These are phyloP conservation scores for Penicillium sp. DNA, from an alignment of 2,329 filamentous ascomycete genomes.

Conservation along the genomic window DNA sequence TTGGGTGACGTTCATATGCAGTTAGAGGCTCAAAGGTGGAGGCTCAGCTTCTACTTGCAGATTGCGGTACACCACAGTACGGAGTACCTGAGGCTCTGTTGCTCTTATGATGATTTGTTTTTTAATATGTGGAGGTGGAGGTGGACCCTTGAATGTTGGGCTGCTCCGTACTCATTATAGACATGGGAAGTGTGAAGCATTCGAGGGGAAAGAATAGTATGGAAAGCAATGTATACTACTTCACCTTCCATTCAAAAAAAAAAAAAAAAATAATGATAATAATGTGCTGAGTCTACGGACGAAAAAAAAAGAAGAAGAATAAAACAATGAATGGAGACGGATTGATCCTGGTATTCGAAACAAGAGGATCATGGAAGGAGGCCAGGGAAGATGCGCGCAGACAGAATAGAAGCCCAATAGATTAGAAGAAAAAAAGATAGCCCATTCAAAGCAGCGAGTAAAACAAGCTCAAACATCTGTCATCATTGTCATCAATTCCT, in stretches of 20 bases:
- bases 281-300: neutral
- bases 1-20: neutral
- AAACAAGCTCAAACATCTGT: conserved; percentile 6
- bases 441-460: conserved; percentile 5
- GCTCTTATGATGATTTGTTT: neutral
- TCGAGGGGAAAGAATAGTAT: neutral
- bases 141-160: neutral
- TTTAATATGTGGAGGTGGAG: neutral
- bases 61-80: neutral
- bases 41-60: neutral
- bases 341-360: neutral
- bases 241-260: neutral
- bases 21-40: neutral
- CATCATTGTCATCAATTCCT: conserved; percentile 6
- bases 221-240: neutral
- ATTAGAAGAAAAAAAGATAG: conserved; percentile 7
- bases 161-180: neutral
- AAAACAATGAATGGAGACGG: neutral
- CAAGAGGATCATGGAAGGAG: neutral
- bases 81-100: conserved; percentile 2
- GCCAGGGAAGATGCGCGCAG: neutral
- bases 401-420: conserved; percentile 2
- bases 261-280: too few relatives aligned
- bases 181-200: neutral
- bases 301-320: neutral